Percentiles rank a stretch among this genome's conserved stretches.
Conservation (phyloP, 805 yeast genomes). For the Wickerhamiella shivajii region DNA sequence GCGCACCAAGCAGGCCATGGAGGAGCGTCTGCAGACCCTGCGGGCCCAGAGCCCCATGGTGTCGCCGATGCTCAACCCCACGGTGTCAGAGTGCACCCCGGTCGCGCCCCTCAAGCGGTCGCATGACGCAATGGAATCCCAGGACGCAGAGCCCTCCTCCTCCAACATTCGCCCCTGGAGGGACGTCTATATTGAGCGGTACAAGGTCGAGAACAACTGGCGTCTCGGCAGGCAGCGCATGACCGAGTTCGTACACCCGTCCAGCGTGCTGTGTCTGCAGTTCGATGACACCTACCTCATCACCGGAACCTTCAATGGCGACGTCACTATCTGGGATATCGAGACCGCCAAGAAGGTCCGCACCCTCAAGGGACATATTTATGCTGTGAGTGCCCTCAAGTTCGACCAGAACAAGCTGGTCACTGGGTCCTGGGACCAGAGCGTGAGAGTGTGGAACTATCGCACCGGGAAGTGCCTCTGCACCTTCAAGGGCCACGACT, state of each 20-base stretch:
- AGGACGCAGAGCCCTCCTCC: neutral
- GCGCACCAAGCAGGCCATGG: constrained; percentile 21
- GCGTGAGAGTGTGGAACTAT: constrained; percentile 92
- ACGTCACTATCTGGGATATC: constrained; percentile 87
- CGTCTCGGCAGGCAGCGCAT: constrained; percentile 59
- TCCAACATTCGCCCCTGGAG: constrained; percentile 74
- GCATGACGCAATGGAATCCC: too few species aligned
- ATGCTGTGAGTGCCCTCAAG: constrained; percentile 71
- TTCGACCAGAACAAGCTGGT: constrained; percentile 83
- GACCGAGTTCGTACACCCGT: constrained; percentile 46
- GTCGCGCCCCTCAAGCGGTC: too few species aligned
- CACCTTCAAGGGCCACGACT: constrained; percentile 85
- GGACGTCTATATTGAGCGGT: constrained; percentile 81
- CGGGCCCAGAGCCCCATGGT: constrained; percentile 1
- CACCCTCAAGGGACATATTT: constrained; percentile 75
- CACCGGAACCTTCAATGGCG: constrained; percentile 85
- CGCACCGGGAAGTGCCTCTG: constrained; percentile 88
- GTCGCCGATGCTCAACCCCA: constrained; percentile 2
- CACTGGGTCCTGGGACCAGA: constrained; percentile 81
- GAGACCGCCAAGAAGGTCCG: constrained; percentile 62
- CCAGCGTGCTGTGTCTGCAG: constrained; percentile 59
- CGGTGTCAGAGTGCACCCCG: neutral
- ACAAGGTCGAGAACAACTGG: constrained; percentile 89
- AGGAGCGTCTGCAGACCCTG: constrained; percentile 18
- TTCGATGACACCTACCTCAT: constrained; percentile 66